Evolutionary conservation across 2,329 filamentous ascomycete species (phyloP), one percentile per base, ranked within the genome.

Genomic region (Incumbomyces delicatus): DNA sequence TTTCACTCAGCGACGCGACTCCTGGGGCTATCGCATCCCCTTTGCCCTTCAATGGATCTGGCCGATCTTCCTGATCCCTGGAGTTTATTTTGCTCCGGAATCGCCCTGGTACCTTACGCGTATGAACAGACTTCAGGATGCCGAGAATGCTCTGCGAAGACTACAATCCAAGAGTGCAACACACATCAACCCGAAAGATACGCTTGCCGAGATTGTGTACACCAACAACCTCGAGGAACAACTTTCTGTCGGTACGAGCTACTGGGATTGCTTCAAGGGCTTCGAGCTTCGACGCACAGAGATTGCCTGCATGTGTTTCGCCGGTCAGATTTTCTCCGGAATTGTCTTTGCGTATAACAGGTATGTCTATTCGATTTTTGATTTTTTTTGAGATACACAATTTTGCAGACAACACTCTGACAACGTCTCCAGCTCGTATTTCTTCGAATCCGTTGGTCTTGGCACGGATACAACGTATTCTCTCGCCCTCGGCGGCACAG

Each of bases 211-310:
- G 53, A 66, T 69, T 53, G 50, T 60, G 1, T 61, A 67, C 41
- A 69, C 67, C 1, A 64, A 59, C 30, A 58, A 61, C 22, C 46
- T 63, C 2, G 61, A 61, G 47, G 36, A 42, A 20, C 45, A 50
- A 20, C 16, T 43, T 8, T 39, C 40, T 17, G 45, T 41, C 12
- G 48, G 48, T 3, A 48, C 45, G 11, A 80, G 74, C 44, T 94
- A 92, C 63, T 66, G 76, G 56, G 87, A 94, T 63, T 94, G 87
- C 67, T 94, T 94, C 74, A 81, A 76, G 61, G 86, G 87, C 8
- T 76, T 77, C 16, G 81, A 94, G 59, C 70, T 81, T 38, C 82
- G 87, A 49, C 78, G 87, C 20, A 94, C 87, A 1, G 87, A 86
- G 61, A 80, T 83, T 53, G 71, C 78, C 22, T 77, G 75, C 47